phyloP scores from a whole-genome alignment of 2,329 filamentous ascomycete genomes.

The Helotiales sp. region DNA sequence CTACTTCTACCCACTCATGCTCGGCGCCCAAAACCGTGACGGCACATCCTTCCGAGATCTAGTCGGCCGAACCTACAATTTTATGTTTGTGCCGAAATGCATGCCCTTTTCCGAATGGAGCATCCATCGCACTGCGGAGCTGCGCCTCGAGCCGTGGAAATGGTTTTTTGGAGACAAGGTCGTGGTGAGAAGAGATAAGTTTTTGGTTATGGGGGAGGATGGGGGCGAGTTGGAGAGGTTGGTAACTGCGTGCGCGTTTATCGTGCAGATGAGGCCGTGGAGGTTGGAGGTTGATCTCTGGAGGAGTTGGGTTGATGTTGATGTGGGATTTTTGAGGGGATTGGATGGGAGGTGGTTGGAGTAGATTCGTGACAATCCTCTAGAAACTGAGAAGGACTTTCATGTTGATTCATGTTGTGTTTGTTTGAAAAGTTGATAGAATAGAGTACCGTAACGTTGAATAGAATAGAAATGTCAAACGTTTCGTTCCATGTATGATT shows the following conservation, averaged over 20 bases:
- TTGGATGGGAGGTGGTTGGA: conserved; percentile 43
- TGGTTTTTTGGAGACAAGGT: conserved; percentile 48
- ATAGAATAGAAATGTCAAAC: too few species aligned
- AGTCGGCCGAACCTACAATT: conserved; percentile 8
- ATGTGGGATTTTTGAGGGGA: conserved; percentile 49
- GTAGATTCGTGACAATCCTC: too few species aligned
- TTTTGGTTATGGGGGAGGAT: conserved; percentile 53
- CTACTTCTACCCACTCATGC: conserved; percentile 51
- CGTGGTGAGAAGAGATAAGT: conserved; percentile 48
- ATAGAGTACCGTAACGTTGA: too few species aligned
- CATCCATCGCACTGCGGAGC: conserved; percentile 47
- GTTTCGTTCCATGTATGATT: too few species aligned
- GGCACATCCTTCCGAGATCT: not conserved
- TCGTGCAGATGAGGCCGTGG: conserved; percentile 55
- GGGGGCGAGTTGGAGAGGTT: conserved; percentile 48
- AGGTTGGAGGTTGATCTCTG: conserved; percentile 56
- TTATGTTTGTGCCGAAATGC: conserved; percentile 55
- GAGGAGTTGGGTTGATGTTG: conserved; percentile 56
- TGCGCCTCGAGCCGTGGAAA: conserved; percentile 17
- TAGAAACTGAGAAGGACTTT: too few species aligned
- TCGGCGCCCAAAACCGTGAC: not conserved
- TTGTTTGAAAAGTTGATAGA: too few species aligned
- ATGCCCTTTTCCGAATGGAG: conserved; percentile 51
- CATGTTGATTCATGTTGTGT: too few species aligned
- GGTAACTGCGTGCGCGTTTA: conserved; percentile 49